Base-by-base conservation (phyloP, 768 basidiomycete genomes). In the Lanmaoa rubissima region DNA sequence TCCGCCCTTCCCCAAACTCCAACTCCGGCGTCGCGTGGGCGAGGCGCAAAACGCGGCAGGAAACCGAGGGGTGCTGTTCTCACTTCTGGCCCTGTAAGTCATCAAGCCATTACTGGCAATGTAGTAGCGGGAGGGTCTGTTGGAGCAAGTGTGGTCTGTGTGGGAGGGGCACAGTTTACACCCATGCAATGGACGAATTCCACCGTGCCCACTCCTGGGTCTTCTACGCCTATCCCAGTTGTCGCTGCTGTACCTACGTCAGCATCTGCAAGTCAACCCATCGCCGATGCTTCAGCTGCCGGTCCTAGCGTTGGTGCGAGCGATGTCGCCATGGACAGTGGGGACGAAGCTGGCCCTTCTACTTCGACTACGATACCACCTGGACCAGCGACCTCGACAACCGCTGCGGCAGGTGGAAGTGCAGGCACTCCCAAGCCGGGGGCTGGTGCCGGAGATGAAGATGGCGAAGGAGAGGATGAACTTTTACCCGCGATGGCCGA, bases 401-500 rank as follows among this genome's bases (percentile, higher is more conserved):
- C n/a, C 10, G 32, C 8, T 41, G 48, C 31, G 11, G 34, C 48
- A 4, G 48, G 43, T 3, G 35, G 35, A 13, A 35, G 21, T 2
- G 40, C 40, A 24, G 61, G 57, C 19, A 12, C 39, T 45, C 44
- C 52, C 21, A 73, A 65, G 42, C 26, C 35, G 31, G 66, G 55
- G 1, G 21, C 58, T 1, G 47, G 49, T 17, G 59, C 46, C 10
- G 69, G 56, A 39, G 66, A 78, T 35, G 81, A 80, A 47, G 81
- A 87, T n/a, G 88, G 73, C 0, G 90, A 87, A 55, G 88, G 81
- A 11, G 90, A 92, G 48, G 90, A 92, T 55, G 89, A 92, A 61
- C 68, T 90, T 42, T 68, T 91, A 35, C 88, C 89, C 43, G 88
- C 87, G 9, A 92, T 92, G 90, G 90, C 90, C 2, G 91, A 93